phyloP scores from a whole-genome alignment of 805 yeast genomes.

The Saccharomycopsis sp. region DNA sequence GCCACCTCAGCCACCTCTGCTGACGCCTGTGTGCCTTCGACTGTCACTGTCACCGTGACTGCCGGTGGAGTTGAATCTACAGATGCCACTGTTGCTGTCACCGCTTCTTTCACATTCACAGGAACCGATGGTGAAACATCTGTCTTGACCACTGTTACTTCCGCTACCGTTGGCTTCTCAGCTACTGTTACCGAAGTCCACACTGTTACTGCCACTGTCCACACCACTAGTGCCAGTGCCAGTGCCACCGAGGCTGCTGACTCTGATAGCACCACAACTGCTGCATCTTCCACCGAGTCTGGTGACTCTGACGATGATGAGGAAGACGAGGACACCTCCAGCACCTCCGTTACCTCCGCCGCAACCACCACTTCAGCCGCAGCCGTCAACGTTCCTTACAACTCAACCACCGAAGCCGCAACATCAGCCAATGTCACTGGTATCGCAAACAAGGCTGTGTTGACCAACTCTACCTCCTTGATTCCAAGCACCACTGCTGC shows the following conservation, averaged over 20 bases:
- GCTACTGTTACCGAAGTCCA: not conserved
- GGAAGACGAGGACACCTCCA: too few relatives aligned
- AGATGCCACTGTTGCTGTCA: not conserved
- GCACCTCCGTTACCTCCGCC: not conserved
- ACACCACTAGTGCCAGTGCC: not conserved
- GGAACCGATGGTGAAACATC: not conserved
- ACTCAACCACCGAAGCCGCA: not conserved
- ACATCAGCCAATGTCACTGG: not conserved
- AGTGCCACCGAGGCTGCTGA: not conserved
- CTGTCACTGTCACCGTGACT: not conserved
- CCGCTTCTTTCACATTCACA: not conserved
- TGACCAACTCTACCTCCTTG: not conserved
- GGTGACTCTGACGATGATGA: not conserved
- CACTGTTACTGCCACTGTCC: not conserved
- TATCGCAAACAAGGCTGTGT: not conserved
- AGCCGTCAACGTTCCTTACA: not conserved
- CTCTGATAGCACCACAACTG: not conserved
- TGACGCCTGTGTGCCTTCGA: not conserved
- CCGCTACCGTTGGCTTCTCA: not conserved
- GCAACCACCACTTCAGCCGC: not conserved
- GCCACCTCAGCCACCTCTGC: not conserved
- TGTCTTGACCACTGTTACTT: not conserved
- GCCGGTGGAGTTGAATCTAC: not conserved
- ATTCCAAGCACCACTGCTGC: not conserved
- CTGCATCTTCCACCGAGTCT: not conserved